Percentiles rank a stretch among this genome's conserved stretches.
Evolutionary conservation across 768 basidiomycete genomes (phyloP).

Genomic region (Neoboletus brunneissimus): DNA sequence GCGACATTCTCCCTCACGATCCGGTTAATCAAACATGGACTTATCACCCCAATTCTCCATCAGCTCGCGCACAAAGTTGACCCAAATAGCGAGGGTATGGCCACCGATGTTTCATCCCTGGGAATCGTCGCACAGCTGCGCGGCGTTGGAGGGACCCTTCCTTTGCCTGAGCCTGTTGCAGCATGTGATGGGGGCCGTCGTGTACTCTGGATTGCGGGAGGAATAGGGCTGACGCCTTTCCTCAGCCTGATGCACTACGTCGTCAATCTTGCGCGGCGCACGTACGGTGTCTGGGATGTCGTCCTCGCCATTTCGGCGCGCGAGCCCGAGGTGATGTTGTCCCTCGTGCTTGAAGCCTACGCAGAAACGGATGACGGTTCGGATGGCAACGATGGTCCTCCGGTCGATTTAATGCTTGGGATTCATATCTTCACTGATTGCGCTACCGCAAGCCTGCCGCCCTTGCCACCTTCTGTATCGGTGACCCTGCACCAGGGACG

Average conservation of each 20-base stretch:
- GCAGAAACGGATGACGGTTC: not conserved
- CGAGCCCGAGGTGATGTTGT: conserved; percentile 51
- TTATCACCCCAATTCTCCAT: conserved; percentile 57
- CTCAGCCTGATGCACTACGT: conserved; percentile 45
- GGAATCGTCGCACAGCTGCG: conserved; percentile 44
- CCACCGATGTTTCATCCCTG: conserved; percentile 28
- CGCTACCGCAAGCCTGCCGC: not conserved
- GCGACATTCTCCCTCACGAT: conserved; percentile 47
- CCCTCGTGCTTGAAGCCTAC: conserved; percentile 38
- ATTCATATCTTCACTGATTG: conserved; percentile 18
- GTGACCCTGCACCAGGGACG: conserved; percentile 17
- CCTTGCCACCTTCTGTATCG: conserved; percentile 7
- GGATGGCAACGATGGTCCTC: not conserved
- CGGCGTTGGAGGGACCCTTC: conserved; percentile 53
- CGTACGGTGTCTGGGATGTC: conserved; percentile 39
- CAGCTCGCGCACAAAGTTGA: conserved; percentile 32
- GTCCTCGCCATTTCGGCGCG: conserved; percentile 48
- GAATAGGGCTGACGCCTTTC: conserved; percentile 65
- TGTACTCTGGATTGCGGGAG: conserved; percentile 60
- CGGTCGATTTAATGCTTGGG: conserved; percentile 14
- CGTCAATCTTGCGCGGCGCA: conserved; percentile 10
- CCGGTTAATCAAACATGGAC: conserved; percentile 50
- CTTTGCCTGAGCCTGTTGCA: conserved; percentile 18
- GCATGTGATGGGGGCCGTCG: conserved; percentile 28
- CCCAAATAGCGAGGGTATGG: not conserved